Base-by-base conservation (phyloP, 306 rosid genomes). In the Inga leiocalycina region DNA sequence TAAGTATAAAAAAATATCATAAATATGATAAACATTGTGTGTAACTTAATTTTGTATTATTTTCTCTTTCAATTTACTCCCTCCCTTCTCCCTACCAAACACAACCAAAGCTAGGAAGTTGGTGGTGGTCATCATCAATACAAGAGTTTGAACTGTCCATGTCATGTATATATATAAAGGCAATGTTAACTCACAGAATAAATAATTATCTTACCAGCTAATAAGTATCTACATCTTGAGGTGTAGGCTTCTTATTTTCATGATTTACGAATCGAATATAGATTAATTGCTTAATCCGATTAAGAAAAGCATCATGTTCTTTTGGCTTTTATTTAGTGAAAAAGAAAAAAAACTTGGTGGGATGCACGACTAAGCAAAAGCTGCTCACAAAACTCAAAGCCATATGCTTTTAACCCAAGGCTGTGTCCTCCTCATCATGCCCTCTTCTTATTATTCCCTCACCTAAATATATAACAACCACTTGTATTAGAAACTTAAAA, bases 271-370 rank as follows among this genome's bases (percentile, higher is more conserved):
- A 43, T 12, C 69, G 41, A 54, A 44, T 35, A 67, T 19, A 32
- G 71, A 81, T 39, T 61, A 27, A 32, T 48, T 68, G 24, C 51
- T 77, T 14, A 17, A 65, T 35, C 24, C 72, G 15, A 71, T 72
- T 13, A 85, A 86, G 81, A 24, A 79, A 82, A 76, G 85, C 76
- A 80, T 68, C 82, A 68, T 76, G 51, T 80, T 74, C 87, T 84
- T 66, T 79, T 39, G 43, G 48, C 76, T 67, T 77, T 57, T 57
- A 57, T 2, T 77, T 17, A 65, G 45, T 17, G 74, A 65, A 77
- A 22, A 43, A n/a, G 66, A 22, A 10, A 9, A 9, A 59, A 52
- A 52, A 14, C 45, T 78, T 59, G 7, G 24, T 84, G 79, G 76
- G 83, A 81, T 81, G 75, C 52, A 52, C 78, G 72, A 16, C 78